A percentile compares a stretch with the other conserved stretches of the same genome.
Evolutionary conservation across 1,284 basidiomycete genomes (phyloP).

Genomic region (Cutaneotrichosporon dermatis): DNA sequence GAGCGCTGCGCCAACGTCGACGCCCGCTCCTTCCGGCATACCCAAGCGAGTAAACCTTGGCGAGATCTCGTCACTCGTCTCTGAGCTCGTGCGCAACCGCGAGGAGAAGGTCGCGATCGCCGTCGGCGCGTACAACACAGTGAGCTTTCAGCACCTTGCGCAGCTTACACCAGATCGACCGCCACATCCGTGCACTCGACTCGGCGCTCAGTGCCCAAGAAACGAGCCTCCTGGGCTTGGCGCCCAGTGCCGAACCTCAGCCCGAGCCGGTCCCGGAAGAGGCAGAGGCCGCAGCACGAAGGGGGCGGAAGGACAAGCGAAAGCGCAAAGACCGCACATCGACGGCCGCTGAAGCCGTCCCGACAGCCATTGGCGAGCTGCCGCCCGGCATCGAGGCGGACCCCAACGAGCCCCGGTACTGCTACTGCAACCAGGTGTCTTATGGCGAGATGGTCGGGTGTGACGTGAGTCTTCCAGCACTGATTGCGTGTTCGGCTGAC

Average conservation of each 20-base stretch:
- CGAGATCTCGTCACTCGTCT: slow-evolving; percentile 38
- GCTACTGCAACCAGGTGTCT: slow-evolving; percentile 53
- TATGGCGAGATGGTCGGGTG: slow-evolving; percentile 50
- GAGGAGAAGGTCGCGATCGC: slow-evolving; percentile 54
- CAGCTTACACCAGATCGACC: slow-evolving; percentile 46
- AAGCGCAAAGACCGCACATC: not conserved
- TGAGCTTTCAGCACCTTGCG: slow-evolving; percentile 17
- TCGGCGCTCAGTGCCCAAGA: slow-evolving; percentile 46
- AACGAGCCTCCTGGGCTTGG: slow-evolving; percentile 41
- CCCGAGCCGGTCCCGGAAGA: slow-evolving; percentile 20
- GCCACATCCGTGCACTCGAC: slow-evolving; percentile 54
- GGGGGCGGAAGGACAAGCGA: slow-evolving; percentile 14
- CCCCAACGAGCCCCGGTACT: slow-evolving; percentile 52
- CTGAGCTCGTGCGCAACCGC: slow-evolving; percentile 46
- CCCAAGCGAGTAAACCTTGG: slow-evolving; percentile 19
- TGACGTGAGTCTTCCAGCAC: no score
- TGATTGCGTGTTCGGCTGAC: no score
- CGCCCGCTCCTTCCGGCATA: not conserved
- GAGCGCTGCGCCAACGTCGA: not conserved
- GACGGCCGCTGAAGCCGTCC: not conserved
- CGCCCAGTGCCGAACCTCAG: slow-evolving; percentile 15
- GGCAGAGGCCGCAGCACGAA: not conserved
- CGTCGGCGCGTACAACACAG: slow-evolving; percentile 51
- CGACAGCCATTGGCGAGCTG: slow-evolving; percentile 14
- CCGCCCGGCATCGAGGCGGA: slow-evolving; percentile 10